Percentiles rank a stretch among this genome's conserved stretches.
phyloP scores from a whole-genome alignment of 305 asterid species.

The Fraxinus xanthoxyloides region DNA sequence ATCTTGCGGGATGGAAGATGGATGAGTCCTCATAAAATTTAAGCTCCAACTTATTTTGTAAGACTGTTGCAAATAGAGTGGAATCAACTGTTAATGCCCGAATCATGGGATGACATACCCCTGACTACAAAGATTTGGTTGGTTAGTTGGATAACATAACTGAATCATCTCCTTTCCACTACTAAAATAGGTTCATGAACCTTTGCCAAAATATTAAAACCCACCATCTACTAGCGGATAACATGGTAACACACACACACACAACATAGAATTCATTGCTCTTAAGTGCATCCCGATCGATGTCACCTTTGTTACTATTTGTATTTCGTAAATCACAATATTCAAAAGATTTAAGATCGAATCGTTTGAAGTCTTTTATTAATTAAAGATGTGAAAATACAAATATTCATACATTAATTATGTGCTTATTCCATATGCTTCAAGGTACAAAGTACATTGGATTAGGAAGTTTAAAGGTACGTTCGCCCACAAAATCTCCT shows the following conservation, averaged over 20 bases:
- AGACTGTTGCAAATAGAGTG: background rate
- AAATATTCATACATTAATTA: background rate
- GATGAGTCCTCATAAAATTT: background rate
- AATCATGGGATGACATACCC: background rate
- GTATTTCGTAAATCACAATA: background rate
- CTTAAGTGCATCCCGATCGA: too few species aligned
- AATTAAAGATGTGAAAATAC: background rate
- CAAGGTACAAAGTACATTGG: conserved; percentile 66
- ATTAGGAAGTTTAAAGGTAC: conserved; percentile 61
- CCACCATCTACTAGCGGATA: background rate
- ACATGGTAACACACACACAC: too few species aligned
- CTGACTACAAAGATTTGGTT: background rate
- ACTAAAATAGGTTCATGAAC: background rate
- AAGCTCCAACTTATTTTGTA: background rate
- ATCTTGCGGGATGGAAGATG: too few species aligned
- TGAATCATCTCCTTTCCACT: background rate
- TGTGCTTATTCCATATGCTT: background rate
- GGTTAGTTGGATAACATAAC: background rate
- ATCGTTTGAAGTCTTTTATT: background rate
- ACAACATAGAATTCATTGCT: too few species aligned
- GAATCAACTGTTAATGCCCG: background rate
- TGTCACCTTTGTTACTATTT: background rate
- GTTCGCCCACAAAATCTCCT: conserved; percentile 45
- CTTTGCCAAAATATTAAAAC: background rate
- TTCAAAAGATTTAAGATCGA: background rate